Evolutionary conservation across 345 rosid species (phyloP), one percentile per base, ranked within the genome.

Genomic region (Brassica cretica): DNA sequence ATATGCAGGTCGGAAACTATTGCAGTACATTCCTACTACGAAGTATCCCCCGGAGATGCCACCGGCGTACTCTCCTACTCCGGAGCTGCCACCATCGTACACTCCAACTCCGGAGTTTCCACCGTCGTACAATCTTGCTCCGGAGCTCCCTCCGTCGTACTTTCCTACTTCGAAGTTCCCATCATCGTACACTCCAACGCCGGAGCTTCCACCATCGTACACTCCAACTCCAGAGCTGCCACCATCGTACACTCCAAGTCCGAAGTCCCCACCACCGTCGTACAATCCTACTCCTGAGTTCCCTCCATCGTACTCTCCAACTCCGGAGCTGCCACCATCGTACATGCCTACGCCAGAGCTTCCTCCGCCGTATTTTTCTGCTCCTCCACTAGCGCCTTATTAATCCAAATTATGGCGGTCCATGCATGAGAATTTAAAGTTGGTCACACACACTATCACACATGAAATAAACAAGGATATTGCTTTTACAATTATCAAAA

Each of bases 391-490:
- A 16, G 65, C 37, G 65, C 65, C 65, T 27, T 27, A 14, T 61
- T 61, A 16, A 35, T 16, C 49, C 69, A 27, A 25, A 27, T 27
- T 61, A 61, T 29, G 51, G 60, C 24, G 14, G 60, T 68, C 72
- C 29, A 19, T 58, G 29, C 60, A 49, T 68, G 60, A 68, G 39
- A 67, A 55, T 68, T 68, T 11, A 32, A 49, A 5, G 49, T 24
- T 66, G 33, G 33, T 44, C 56, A 66, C 60, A 10, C 56, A 66
- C 60, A 10, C n/a, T 61, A 10, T 25, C 37, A 5, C 65, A 61
- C 65, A 27, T 61, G 65, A 61, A 61, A 61, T 61, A 61, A 61
- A 61, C 35, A 27, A 61, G 37, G 5, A 27, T 61, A 27, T 61
- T 61, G 37, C 65, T 61, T 61, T 61, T 60, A 25, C 32, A 58